A percentile compares a stretch with the other conserved stretches of the same genome.
Conservation (phyloP, 805 yeast species). For the Pichia cabralensis region DNA sequence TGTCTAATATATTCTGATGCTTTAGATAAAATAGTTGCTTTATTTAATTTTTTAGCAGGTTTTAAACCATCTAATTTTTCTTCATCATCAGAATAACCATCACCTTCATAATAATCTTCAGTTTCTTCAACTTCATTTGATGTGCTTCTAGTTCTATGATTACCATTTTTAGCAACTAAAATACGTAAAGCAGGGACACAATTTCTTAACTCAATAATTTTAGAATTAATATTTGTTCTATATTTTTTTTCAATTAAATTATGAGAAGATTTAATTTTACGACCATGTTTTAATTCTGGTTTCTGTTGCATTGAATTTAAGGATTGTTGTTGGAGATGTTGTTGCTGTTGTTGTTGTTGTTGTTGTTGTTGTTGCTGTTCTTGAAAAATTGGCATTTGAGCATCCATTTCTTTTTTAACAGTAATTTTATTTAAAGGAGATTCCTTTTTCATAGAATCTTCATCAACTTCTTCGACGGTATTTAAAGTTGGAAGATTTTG, state of each 20-base stretch:
- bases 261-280: slow-evolving; percentile 56
- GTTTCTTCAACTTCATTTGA: slow-evolving; percentile 32
- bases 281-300: slow-evolving; percentile 16
- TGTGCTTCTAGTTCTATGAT: slow-evolving; percentile 24
- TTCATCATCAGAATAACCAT: slow-evolving; percentile 46
- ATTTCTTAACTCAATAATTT: slow-evolving; percentile 60
- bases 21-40: slow-evolving; percentile 65
- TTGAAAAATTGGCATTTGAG: too few species aligned
- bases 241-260: slow-evolving; percentile 78
- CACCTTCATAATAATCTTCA: slow-evolving; percentile 39
- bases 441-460: slow-evolving; percentile 8
- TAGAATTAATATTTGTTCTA: slow-evolving; percentile 69
- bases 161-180: slow-evolving; percentile 26
- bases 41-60: slow-evolving; percentile 69
- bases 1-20: slow-evolving; percentile 74
- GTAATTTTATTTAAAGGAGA: too few species aligned
- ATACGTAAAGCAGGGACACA: slow-evolving; percentile 70
- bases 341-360: background rate
- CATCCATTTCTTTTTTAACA: too few species aligned
- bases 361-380: background rate
- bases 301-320: background rate
- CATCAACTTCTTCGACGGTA: slow-evolving; percentile 12
- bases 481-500: slow-evolving; percentile 5
- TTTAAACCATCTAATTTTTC: slow-evolving; percentile 58
- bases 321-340: background rate